Base-by-base conservation (phyloP, 805 yeast genomes). In the Wickerhamiella brachini region DNA sequence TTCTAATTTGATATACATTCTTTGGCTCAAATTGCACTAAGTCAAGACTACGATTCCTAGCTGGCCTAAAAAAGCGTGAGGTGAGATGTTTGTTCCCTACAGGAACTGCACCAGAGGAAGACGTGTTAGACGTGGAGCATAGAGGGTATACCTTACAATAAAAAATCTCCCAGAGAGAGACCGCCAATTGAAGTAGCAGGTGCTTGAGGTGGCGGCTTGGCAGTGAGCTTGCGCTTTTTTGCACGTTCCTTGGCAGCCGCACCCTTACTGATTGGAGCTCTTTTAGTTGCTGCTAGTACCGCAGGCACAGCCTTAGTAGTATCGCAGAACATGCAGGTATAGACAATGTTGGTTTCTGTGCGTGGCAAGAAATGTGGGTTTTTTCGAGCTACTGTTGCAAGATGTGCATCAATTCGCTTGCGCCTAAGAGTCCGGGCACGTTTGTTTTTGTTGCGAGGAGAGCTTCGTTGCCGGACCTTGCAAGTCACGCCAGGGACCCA, bases 401-500 rank as follows among this genome's bases (percentile, higher is more conserved):
- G 18, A 56, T 41, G 23, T 54, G 50, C 13, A 55, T 54, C 39
- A 45, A 50, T 10, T 20, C 38, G 10, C 38, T 20, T 45, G 53
- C 51, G n/a, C 50, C 47, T 15, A 22, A 37, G 34, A 50, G 51
- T 5, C 49, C 53, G 22, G 53, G 44, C 39, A 48, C 53, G 38
- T 49, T 56, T 22, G 52, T 45, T n/a, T 43, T 29, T 17, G 26
- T 26, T 18, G 20, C 24, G 7, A 44, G 44, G 20, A 13, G 9
- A 18, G 18, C 9, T 12, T 18, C 26, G 22, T 12, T 48, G 42
- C 3, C 57, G 44, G 13, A 51, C 50, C 15, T 8, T 43, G 46
- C 52, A 50, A 21, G 55, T 57, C 38, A 57, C n/a, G 10, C 59
- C 62, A 0, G 61, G 59, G 12, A 59, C 43, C 54, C 54, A 45